Evolutionary conservation across 129 eudicot species (phyloP), one percentile per base, ranked within the genome.

Genomic region (Rutidosis leptorrhynchoides): DNA sequence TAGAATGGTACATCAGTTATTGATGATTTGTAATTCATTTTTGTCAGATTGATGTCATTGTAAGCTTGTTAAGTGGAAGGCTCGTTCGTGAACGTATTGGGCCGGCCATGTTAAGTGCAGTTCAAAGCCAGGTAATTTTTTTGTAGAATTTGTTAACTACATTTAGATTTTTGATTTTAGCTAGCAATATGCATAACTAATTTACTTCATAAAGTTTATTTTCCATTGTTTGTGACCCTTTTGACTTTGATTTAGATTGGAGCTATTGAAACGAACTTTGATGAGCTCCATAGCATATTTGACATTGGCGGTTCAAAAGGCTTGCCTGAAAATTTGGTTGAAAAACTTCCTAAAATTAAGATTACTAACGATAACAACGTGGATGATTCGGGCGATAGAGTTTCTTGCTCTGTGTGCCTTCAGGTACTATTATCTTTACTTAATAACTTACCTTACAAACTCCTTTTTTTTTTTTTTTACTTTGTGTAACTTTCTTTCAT

Each of bases 71-170:
- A 61, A 93, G 95, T 25, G 98, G 98, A 59, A 88, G 98, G 66
- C 96, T 93, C 69, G 98, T 93, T 22, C 96, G 98, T n/a, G 98
- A 93, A 68, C 84, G 96, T 8, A 88, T 93, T 55, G 98, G 98
- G 64, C 98, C 98, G 1, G 98, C 96, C 42, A 93, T 93, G 98
- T 80, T 93, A 67, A 93, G 89, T 77, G 98, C 95, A 12, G 98
- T 93, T 29, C 98, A 93, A 78, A 93, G 96, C 62, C 96, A 93
- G 95, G 96, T 90, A 86, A 46, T 27, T 35, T 27, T 35, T 55
- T 12, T 32, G 15, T 5, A 19, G 57, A 25, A 17, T 3, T 6
- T 11, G 19, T 51, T 35, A 20, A 48, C 15, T 19, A 19, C 8
- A 61, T 12, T 54, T 69, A 6, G 6, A 29, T 20, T 28, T 15